Base-by-base conservation (phyloP, 2,329 filamentous ascomycete genomes). In the Chrysosporium queenslandicum region DNA sequence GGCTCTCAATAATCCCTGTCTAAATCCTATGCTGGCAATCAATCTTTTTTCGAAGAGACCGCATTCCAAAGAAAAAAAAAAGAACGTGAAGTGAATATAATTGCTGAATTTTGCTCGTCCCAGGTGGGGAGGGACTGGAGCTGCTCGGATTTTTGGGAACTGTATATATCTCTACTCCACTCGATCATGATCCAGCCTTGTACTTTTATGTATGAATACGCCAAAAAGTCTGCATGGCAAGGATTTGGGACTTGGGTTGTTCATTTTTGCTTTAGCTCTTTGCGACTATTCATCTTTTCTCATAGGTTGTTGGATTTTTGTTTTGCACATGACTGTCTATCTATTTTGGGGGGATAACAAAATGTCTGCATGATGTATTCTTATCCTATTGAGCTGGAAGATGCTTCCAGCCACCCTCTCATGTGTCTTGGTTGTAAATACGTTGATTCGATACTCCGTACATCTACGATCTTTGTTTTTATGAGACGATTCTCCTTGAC, bases 261-360 rank as follows among this genome's bases (percentile, higher is more conserved):
- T 57, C 55, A 49, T 59, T 60, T 59, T 60, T 50, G 53, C 63
- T 60, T 60, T 56, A 63, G 64, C 61, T 20, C 46, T 18, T 41
- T 53, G 36, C 9, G 14, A 12, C 14, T 21, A 42, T 41, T 14
- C 18, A 18, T 45, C 29, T 48, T 29, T 29, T 29, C 27, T 9
- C 27, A n/a, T n/a, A n/a, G n/a, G n/a, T n/a, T n/a, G n/a, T n/a
- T 47, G 40, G 29, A 46, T 53, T 3, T 46, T 37, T 23, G 18
- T 27, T 46, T 47, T 39, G 30, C 21, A 37, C 4, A 37, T 36
- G 20, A 11, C 29, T 37, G 45, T 47, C 27, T 37, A 47, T 30
- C 7, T 45, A 32, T n/a, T 32, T 21, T n/a, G n/a, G n/a, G 4
- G 16, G 18, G 43, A 11, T n/a, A 20, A 37, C 45, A 36, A 36